phyloP scores from a whole-genome alignment of 164 flowering plant species.

The Chimonanthus salicifolius region DNA sequence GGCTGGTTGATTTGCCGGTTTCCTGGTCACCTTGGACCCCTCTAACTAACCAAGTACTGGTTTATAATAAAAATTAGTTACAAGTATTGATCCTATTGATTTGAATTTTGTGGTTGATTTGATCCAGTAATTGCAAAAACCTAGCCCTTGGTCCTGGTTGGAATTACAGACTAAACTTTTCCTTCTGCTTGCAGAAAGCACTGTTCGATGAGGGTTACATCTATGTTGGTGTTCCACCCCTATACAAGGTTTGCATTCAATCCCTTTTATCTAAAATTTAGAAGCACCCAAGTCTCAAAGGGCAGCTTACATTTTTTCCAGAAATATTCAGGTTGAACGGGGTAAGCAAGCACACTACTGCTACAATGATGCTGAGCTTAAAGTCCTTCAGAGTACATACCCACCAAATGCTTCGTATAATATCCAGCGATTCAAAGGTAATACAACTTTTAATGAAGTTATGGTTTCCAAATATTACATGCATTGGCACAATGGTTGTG shows the following conservation, averaged over 20 bases:
- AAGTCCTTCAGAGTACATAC: constrained; percentile 47
- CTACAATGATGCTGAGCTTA: constrained; percentile 70
- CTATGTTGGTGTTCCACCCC: constrained; percentile 96
- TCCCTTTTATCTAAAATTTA: not conserved
- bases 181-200: constrained; percentile 58
- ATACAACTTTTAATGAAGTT: not conserved
- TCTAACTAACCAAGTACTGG: no score
- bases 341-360: constrained; percentile 87
- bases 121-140: no score
- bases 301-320: not conserved
- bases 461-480: no score
- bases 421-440: constrained; percentile 97
- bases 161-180: not conserved
- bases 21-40: no score
- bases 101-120: no score
- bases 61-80: no score
- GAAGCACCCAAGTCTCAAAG: not conserved
- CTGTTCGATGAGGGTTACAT: constrained; percentile 92
- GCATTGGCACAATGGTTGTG: no score
- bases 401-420: constrained; percentile 82
- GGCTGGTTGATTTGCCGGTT: no score
- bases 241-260: constrained; percentile 60
- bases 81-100: no score
- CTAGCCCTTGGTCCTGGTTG: no score
- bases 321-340: constrained; percentile 69